These are phyloP conservation scores for Zoysia matrella DNA, from an alignment of 202 grass and related monocot genomes.

Conservation along the genomic window DNA sequence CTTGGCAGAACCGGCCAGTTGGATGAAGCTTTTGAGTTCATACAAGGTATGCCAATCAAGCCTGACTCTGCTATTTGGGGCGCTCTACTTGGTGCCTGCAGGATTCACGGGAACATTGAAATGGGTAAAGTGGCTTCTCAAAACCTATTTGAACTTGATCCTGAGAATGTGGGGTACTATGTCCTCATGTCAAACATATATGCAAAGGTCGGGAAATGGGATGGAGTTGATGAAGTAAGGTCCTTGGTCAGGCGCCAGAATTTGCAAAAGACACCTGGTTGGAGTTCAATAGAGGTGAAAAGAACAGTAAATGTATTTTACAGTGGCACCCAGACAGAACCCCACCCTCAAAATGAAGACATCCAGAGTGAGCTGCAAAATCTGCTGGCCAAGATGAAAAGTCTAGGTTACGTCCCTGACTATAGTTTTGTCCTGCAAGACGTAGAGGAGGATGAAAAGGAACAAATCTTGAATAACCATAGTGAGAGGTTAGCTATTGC, in stretches of 20 bases:
- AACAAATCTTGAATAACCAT: constrained; percentile 73
- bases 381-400: constrained; percentile 66
- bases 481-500: constrained; percentile 81
- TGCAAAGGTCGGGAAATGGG: constrained; percentile 77
- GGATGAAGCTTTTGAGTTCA: constrained; percentile 63
- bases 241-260: constrained; percentile 64
- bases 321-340: constrained; percentile 62
- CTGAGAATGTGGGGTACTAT: constrained; percentile 78
- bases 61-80: constrained; percentile 79
- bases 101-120: constrained; percentile 77
- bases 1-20: constrained; percentile 63
- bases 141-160: constrained; percentile 67
- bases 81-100: constrained; percentile 73
- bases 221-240: constrained; percentile 75
- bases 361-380: constrained; percentile 61
- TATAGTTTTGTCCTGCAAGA: constrained; percentile 86
- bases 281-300: constrained; percentile 84
- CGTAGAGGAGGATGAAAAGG: constrained; percentile 78
- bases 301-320: constrained; percentile 70
- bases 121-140: constrained; percentile 67
- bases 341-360: constrained; percentile 65
- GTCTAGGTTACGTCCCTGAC: constrained; percentile 71
- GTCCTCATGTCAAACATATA: constrained; percentile 87
- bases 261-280: constrained; percentile 75
- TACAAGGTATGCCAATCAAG: constrained; percentile 57